Evolutionary conservation across 441 rosid genomes (phyloP), one percentile per base, ranked within the genome.

Genomic region (Erysimum pusillum): DNA sequence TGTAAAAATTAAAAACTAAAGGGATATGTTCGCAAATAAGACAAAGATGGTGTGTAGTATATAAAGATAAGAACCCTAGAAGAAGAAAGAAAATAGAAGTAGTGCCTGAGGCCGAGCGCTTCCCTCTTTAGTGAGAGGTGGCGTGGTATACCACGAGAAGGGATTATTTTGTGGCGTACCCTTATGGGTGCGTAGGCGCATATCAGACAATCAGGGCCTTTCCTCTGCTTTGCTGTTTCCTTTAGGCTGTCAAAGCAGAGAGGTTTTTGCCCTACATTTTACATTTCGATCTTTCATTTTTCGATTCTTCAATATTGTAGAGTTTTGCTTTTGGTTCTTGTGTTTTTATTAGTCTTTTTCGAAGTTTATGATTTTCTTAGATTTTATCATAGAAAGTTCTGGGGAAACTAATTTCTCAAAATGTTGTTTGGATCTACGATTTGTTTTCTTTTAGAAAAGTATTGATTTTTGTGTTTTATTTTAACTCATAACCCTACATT

Each of bases 81-180:
- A 0, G 17, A 14, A 32, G 44, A 2, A 6, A 6, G 1, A 8
- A 17, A 25, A 3, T 28, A 28, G 31, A 17, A 36, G 7, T 25
- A 61, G 81, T 67, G 81, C 81, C 76, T 65, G 76, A 71, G 81
- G 81, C 81, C 76, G 81, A 71, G 81, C 81, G 81, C 73, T 65
- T 77, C 76, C 81, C 76, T 77, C 81, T 34, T 41, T 17, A 77
- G 81, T 71, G 63, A 77, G 81, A 31, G 76, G 81, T 71, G 81
- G 77, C 81, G 81, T 77, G 81, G 81, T 77, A 71, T 77, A 58
- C 81, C 81, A 77, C 81, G 81, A 77, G 81, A 77, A 46, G 58
- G 48, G 39, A 35, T 62, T 15, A 42, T 61, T 15, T 36, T 71
- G 76, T 71, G 81, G 81, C 81, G 81, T 15, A 51, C 73, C 63